Conservation (phyloP, 305 asterid genomes). For the Fraxinus latifolia region DNA sequence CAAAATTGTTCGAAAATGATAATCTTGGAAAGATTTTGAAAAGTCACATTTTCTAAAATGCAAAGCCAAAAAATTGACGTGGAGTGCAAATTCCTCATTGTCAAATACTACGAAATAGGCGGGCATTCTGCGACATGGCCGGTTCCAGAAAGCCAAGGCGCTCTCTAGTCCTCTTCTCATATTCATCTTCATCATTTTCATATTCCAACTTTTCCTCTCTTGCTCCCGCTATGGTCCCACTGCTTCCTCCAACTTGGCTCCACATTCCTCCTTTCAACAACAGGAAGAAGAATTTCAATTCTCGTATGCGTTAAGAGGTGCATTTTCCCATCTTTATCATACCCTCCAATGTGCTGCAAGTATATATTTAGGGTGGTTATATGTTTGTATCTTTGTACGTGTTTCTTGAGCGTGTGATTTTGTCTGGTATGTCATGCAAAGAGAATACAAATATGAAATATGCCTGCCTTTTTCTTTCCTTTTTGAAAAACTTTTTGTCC, state of each 20-base stretch:
- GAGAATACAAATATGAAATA: constrained; percentile 20
- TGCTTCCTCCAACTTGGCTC: constrained; percentile 32
- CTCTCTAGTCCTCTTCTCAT: constrained; percentile 24
- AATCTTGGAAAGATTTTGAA: too few species aligned
- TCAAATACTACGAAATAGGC: constrained; percentile 25
- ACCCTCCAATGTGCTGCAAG: background rate
- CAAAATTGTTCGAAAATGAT: too few species aligned
- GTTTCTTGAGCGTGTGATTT: constrained; percentile 17
- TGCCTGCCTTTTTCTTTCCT: constrained; percentile 27
- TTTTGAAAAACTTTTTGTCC: constrained; percentile 31
- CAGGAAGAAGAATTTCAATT: constrained; percentile 19
- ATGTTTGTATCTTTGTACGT: constrained; percentile 16
- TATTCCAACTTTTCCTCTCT: background rate
- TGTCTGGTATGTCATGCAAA: constrained; percentile 36
- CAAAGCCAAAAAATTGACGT: background rate
- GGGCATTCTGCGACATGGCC: constrained; percentile 44
- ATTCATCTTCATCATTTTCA: constrained; percentile 10
- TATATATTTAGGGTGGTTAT: constrained; percentile 4
- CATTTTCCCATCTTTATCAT: constrained; percentile 4
- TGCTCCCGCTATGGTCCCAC: constrained; percentile 26
- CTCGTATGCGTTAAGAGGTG: constrained; percentile 22
- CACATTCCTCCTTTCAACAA: constrained; percentile 14
- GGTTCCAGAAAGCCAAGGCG: constrained; percentile 29
- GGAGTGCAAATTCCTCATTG: background rate
- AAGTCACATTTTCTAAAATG: background rate